Conservation (phyloP, 1,284 basidiomycete genomes). For the Sanghuangporus weigelae region DNA sequence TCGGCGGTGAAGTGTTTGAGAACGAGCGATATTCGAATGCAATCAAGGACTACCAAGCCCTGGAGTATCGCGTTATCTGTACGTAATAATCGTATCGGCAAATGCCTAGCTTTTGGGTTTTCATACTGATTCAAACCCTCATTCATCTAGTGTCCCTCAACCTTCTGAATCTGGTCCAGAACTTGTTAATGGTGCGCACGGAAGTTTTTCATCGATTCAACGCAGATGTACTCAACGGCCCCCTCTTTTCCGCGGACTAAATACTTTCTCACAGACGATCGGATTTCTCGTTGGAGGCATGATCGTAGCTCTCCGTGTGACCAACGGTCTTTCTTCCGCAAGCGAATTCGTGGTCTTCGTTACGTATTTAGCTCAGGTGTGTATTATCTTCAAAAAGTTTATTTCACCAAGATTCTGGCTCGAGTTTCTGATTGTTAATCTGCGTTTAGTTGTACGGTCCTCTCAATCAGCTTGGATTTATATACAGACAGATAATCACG, state of each 20-base stretch:
- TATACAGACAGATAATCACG: conserved; percentile 70
- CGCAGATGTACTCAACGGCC: background rate
- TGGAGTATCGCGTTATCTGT: conserved; percentile 75
- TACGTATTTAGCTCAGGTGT: conserved; percentile 71
- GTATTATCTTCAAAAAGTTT: conserved; percentile 22
- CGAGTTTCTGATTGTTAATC: conserved; percentile 15
- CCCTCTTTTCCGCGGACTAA: background rate
- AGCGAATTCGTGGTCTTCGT: conserved; percentile 76
- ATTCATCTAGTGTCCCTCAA: conserved; percentile 55
- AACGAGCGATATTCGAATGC: conserved; percentile 68
- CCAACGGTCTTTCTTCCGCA: conserved; percentile 40
- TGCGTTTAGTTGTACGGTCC: conserved; percentile 59
- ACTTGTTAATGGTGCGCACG: conserved; percentile 64
- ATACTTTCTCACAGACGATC: conserved; percentile 41
- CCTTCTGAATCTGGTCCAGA: conserved; percentile 71
- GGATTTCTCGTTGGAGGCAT: conserved; percentile 76
- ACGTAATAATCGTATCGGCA: conserved; percentile 22
- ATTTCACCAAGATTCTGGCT: background rate
- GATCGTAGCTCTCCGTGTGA: conserved; percentile 67
- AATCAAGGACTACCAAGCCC: conserved; percentile 67
- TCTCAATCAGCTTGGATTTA: conserved; percentile 67
- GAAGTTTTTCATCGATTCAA: background rate
- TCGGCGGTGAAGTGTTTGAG: conserved; percentile 79
- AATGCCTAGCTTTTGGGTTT: background rate
- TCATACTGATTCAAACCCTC: background rate